Evolutionary conservation across 2,329 filamentous ascomycete genomes (phyloP), one percentile per base, ranked within the genome.

Genomic region (Pseudocercospora eumusae): DNA sequence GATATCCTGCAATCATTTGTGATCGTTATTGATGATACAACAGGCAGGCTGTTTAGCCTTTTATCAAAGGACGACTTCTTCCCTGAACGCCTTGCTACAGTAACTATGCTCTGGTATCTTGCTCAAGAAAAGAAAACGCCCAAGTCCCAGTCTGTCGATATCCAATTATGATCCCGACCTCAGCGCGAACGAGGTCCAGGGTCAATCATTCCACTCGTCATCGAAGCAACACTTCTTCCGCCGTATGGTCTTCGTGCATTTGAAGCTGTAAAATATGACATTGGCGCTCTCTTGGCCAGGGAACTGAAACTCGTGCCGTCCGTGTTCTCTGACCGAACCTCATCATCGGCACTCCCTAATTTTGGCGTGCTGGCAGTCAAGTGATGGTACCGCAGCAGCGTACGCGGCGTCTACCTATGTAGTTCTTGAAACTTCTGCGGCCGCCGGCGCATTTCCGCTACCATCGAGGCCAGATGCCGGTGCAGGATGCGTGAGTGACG

Each of bases 371-470:
- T 40, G 15, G 27, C 8, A 11, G n/a, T 33, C 52, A 54, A 18
- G 21, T 40, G 27, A 36, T 36, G 28, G 21, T 33, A 36, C 15
- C 27, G 55, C 36, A 45, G 55, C n/a, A 20, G 55, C 33, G 13
- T 57, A 10, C 40, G 27, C 21, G 55, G 42, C 55, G 55, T 47
- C 36, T 57, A 57, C 55, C 55, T 52, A 52, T 52, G 53, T 56
- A 33, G 31, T 20, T 45, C 36, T 31, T 28, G 23, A 11, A 31
- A 18, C n/a, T 13, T 57, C 9, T 13, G 25, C 40, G 55, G 55
- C 40, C 55, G 42, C 55, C 55, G 55, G 55, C 47, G 40, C 36
- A 57, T 57, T 15, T 4, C 21, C 55, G 25, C 45, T 42, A 11
- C 36, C 27, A 31, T 27, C 25, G n/a, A 47, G 20, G 3, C 40